Percentiles rank a stretch among this genome's conserved stretches.
phyloP scores from a whole-genome alignment of 78 protist genomes.

The Mantamonas sphyraenae region DNA sequence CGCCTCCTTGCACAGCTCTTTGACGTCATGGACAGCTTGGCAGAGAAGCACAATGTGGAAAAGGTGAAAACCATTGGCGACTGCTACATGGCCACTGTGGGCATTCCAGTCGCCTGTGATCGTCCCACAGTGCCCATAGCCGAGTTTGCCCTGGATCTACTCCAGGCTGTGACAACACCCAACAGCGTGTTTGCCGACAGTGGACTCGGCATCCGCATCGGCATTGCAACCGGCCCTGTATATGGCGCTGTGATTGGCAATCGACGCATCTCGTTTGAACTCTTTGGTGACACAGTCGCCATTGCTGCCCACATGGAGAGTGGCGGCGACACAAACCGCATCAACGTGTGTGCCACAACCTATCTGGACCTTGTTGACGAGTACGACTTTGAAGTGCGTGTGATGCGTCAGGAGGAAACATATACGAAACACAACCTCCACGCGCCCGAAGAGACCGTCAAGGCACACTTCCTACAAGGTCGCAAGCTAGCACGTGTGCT shows the following conservation, averaged over 20 bases:
- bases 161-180: background rate
- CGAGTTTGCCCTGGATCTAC: background rate
- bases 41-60: background rate
- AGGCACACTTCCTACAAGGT: no score
- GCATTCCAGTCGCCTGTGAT: conserved; percentile 1
- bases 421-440: no score
- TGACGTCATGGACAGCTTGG: conserved; percentile 21
- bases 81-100: conserved; percentile 21
- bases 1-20: conserved; percentile 10
- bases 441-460: no score
- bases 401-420: no score
- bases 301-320: no score
- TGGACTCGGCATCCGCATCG: background rate
- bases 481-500: no score
- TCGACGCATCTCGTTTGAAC: no score
- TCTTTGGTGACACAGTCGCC: no score
- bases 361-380: no score
- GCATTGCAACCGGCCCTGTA: background rate
- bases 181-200: background rate
- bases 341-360: no score
- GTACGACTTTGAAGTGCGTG: no score
- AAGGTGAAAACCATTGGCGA: conserved; percentile 40
- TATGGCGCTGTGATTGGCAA: background rate
- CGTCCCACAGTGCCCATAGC: background rate
- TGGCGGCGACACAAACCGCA: no score